phyloP scores from a whole-genome alignment of 225 moss, liverwort and hornwort genomes.

The Antitrichia curtipendula region DNA sequence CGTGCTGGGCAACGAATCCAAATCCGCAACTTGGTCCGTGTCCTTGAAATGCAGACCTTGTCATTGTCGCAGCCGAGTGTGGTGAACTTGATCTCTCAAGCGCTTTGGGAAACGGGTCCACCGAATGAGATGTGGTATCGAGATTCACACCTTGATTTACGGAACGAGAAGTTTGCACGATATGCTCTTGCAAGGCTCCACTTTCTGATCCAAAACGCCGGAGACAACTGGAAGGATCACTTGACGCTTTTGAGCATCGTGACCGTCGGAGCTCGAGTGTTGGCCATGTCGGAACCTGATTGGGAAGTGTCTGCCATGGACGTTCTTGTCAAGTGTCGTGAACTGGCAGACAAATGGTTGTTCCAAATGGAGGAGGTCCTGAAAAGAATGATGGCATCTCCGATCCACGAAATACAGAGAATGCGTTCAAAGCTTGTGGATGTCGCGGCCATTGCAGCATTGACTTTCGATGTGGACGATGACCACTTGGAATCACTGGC shows the following conservation, averaged over 20 bases:
- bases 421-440: constrained; percentile 19
- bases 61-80: constrained; percentile 15
- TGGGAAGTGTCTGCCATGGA: background rate
- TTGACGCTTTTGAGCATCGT: constrained; percentile 7
- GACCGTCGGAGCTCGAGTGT: background rate
- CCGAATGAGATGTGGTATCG: background rate
- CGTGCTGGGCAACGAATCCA: constrained; percentile 8
- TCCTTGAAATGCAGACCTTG: constrained; percentile 13
- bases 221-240: constrained; percentile 29
- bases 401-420: background rate
- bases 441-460: constrained; percentile 16
- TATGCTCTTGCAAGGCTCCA: background rate
- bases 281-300: background rate
- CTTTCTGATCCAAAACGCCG: background rate
- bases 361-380: constrained; percentile 3
- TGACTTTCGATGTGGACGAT: constrained; percentile 17
- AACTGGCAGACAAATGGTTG: background rate
- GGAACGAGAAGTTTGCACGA: background rate
- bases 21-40: constrained; percentile 5
- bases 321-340: background rate
- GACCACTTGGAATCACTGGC: background rate
- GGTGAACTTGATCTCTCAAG: constrained; percentile 17
- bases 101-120: constrained; percentile 25
- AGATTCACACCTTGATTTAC: constrained; percentile 7
- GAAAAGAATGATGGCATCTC: constrained; percentile 12